Evolutionary conservation across 352 stramenopile species (phyloP).

Genomic region (Phytopythium boreale): DNA sequence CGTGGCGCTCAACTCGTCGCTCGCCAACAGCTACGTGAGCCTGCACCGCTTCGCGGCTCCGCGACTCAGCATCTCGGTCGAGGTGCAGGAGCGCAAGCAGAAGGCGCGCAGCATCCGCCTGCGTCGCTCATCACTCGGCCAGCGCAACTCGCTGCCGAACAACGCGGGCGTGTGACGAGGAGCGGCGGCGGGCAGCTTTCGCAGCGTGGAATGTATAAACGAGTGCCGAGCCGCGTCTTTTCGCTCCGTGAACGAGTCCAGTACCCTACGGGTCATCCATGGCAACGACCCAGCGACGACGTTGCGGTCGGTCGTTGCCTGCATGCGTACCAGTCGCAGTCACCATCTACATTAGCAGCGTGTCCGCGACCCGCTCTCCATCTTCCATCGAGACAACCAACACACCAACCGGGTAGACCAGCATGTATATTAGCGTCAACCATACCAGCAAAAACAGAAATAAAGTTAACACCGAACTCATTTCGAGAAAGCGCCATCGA

Average conservation of each 20-base stretch:
- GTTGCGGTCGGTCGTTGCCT: neutral
- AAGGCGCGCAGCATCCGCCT: slow-evolving; percentile 63
- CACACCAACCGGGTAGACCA: neutral
- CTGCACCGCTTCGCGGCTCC: slow-evolving; percentile 72
- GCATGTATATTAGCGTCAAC: slow-evolving; percentile 3
- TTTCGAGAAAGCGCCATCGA: neutral
- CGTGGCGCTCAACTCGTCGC: slow-evolving; percentile 47
- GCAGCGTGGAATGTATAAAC: neutral
- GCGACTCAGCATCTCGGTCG: slow-evolving; percentile 61
- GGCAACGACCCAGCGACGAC: neutral
- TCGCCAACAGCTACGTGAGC: slow-evolving; percentile 74
- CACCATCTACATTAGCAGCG: neutral
- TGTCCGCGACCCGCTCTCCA: neutral
- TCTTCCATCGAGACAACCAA: neutral
- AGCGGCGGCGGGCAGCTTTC: neutral
- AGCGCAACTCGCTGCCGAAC: slow-evolving; percentile 7
- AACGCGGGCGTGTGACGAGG: neutral
- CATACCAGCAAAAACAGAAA: neutral
- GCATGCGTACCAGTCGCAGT: neutral
- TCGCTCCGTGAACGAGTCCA: neutral
- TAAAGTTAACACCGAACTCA: neutral
- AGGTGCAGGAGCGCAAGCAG: slow-evolving; percentile 72
- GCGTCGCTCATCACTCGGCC: slow-evolving; percentile 42
- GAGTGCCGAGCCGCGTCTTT: neutral
- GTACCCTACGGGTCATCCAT: neutral